These are phyloP conservation scores for Hypoxylon fuscum DNA, from an alignment of 495 filamentous ascomycete genomes.

Conservation along the genomic window DNA sequence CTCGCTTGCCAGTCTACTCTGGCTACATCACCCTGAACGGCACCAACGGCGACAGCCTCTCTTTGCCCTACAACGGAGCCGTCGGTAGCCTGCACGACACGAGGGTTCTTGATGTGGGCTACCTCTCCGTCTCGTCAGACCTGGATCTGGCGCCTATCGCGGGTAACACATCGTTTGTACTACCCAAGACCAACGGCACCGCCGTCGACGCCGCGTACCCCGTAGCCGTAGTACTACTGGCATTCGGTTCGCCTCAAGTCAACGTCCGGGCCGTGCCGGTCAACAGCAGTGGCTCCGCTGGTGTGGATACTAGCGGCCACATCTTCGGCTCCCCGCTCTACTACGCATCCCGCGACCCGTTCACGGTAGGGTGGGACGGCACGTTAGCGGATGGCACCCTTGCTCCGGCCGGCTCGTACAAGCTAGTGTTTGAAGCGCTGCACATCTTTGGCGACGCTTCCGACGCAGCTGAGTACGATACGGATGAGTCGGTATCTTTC, in stretches of 20 bases:
- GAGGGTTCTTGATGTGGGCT: slow-evolving; percentile 48
- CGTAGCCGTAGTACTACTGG: slow-evolving; percentile 44
- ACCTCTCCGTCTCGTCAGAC: slow-evolving; percentile 49
- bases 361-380: slow-evolving; percentile 51
- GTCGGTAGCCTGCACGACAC: slow-evolving; percentile 54
- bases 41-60: slow-evolving; percentile 56
- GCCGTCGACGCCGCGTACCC: slow-evolving; percentile 41
- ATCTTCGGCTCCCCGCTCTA: slow-evolving; percentile 52
- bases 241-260: slow-evolving; percentile 56
- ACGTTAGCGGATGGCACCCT: slow-evolving; percentile 51
- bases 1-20: slow-evolving; percentile 60
- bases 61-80: slow-evolving; percentile 62
- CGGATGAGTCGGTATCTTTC: slow-evolving; percentile 48
- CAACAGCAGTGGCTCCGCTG: slow-evolving; percentile 36
- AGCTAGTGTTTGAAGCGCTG: slow-evolving; percentile 53
- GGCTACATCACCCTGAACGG: slow-evolving; percentile 62
- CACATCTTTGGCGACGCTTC: slow-evolving; percentile 53
- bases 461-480: slow-evolving; percentile 49
- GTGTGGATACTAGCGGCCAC: slow-evolving; percentile 44
- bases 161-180: slow-evolving; percentile 50
- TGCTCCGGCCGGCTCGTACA: slow-evolving; percentile 56
- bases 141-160: slow-evolving; percentile 40
- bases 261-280: slow-evolving; percentile 55
- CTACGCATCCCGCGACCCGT: slow-evolving; percentile 52
- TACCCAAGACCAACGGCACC: slow-evolving; percentile 46